phyloP scores from a whole-genome alignment of 1,284 basidiomycete genomes.

The Golubevia pallescens region DNA sequence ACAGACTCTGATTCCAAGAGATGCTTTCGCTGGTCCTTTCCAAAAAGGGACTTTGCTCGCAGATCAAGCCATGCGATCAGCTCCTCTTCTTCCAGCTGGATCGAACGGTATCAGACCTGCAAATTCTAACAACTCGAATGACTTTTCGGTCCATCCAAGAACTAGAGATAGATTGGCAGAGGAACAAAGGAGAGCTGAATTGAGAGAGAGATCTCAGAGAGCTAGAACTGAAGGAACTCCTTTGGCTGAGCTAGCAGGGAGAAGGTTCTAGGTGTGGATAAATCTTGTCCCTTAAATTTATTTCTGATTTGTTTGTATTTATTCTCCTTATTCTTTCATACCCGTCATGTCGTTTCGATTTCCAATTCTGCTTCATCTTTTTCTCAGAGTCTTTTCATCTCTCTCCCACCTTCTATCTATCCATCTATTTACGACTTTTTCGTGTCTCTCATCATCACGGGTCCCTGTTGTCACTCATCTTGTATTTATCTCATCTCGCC shows the following conservation, averaged over 20 bases:
- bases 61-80: constrained; percentile 30
- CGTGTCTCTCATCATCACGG: too few species aligned
- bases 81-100: constrained; percentile 7
- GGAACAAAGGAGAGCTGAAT: constrained; percentile 21
- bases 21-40: constrained; percentile 35
- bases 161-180: constrained; percentile 17
- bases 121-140: constrained; percentile 5
- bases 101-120: background rate
- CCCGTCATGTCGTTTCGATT: too few species aligned
- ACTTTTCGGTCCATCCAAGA: constrained; percentile 25
- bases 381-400: too few species aligned
- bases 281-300: too few species aligned
- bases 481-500: too few species aligned
- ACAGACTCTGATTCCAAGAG: constrained; percentile 32
- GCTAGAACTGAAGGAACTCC: constrained; percentile 30
- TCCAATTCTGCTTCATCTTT: too few species aligned
- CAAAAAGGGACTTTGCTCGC: constrained; percentile 44
- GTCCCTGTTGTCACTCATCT: too few species aligned
- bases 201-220: constrained; percentile 22
- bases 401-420: too few species aligned
- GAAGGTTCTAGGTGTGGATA: too few species aligned
- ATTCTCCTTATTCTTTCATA: too few species aligned
- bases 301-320: too few species aligned
- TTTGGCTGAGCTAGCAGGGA: constrained; percentile 18
- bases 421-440: too few species aligned